Evolutionary conservation across 768 basidiomycete genomes (phyloP).

Genomic region (Leccinum olivaceopallidum): DNA sequence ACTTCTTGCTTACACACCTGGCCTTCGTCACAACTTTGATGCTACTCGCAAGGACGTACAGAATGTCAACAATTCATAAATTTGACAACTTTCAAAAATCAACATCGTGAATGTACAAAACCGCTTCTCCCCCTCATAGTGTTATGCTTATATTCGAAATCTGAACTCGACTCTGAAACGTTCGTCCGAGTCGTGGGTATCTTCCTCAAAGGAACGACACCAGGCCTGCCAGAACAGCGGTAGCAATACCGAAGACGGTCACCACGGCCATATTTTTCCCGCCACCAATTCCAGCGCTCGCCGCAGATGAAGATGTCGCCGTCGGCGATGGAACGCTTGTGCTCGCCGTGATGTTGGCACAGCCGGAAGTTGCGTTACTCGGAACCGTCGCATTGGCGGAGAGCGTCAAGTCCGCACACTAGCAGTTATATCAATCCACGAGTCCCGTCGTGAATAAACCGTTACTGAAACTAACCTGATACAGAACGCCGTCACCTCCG

Average conservation of each 20-base stretch:
- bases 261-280: slow-evolving; percentile 13
- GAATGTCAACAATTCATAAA: not conserved
- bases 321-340: slow-evolving; percentile 14
- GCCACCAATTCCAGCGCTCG: slow-evolving; percentile 13
- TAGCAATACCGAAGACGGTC: slow-evolving; percentile 9
- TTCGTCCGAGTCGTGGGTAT: not conserved
- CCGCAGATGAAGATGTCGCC: slow-evolving; percentile 8
- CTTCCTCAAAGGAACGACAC: slow-evolving; percentile 13
- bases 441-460: not conserved
- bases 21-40: not conserved
- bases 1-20: too few relatives aligned
- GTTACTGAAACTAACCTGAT: slow-evolving; percentile 47
- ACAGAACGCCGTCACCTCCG: slow-evolving; percentile 73
- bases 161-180: not conserved
- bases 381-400: slow-evolving; percentile 52
- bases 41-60: not conserved
- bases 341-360: slow-evolving; percentile 35
- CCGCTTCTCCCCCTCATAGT: not conserved
- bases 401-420: slow-evolving; percentile 84
- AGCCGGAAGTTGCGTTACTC: slow-evolving; percentile 36
- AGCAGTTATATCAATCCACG: slow-evolving; percentile 2
- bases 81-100: not conserved
- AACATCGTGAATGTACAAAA: not conserved
- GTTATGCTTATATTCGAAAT: not conserved
- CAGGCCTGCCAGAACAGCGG: slow-evolving; percentile 13